Evolutionary conservation across 2,329 filamentous ascomycete genomes (phyloP).

Genomic region (Fusarium caatingaense): DNA sequence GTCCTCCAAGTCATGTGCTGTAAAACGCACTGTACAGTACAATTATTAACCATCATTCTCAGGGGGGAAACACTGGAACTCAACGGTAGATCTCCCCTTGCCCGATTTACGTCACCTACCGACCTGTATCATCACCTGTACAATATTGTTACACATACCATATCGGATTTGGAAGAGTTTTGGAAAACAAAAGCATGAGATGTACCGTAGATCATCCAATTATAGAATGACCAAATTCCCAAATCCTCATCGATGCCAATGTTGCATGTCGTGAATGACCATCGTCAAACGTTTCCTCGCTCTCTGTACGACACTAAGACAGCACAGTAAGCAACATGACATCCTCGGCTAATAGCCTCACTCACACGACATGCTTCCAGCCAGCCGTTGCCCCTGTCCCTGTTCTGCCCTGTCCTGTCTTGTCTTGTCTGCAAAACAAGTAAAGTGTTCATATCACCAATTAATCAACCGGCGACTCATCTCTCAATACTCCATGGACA

Average conservation of each 20-base stretch:
- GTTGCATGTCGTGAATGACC: slow-evolving; percentile 10
- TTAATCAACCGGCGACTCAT: neutral
- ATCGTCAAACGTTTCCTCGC: slow-evolving; percentile 16
- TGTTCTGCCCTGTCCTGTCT: neutral
- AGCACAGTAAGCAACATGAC: slow-evolving; percentile 2
- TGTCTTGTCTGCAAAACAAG: neutral
- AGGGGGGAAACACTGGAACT: slow-evolving; percentile 6
- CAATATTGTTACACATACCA: slow-evolving; percentile 17
- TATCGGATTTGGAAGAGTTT: slow-evolving; percentile 10
- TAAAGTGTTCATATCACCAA: slow-evolving; percentile 6
- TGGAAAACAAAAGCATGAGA: slow-evolving; percentile 20
- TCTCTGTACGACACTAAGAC: neutral
- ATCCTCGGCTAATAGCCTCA: slow-evolving; percentile 28
- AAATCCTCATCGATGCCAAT: slow-evolving; percentile 22
- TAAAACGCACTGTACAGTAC: slow-evolving; percentile 18
- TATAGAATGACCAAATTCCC: slow-evolving; percentile 2
- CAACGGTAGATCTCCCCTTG: slow-evolving; percentile 23
- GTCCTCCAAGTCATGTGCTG: slow-evolving; percentile 2
- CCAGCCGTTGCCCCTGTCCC: slow-evolving; percentile 6
- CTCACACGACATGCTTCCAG: slow-evolving; percentile 8
- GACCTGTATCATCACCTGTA: slow-evolving; percentile 14
- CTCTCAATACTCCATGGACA: neutral
- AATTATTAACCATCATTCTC: neutral
- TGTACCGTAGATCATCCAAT: slow-evolving; percentile 34
- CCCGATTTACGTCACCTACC: slow-evolving; percentile 29